Evolutionary conservation across 1,139 yeast genomes (phyloP).

Genomic region (Hansenula sp.): DNA sequence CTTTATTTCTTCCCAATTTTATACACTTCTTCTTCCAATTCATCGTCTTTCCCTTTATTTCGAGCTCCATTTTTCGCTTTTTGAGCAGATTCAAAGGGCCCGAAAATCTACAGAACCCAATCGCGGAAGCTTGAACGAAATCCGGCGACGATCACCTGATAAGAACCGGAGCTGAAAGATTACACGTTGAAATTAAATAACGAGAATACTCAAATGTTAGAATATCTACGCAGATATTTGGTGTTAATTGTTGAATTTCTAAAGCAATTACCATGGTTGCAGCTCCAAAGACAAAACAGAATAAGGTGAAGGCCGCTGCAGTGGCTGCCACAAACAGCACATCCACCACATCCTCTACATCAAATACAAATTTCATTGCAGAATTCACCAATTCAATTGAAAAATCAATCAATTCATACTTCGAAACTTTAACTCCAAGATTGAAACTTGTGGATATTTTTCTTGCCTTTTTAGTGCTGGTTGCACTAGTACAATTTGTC

Average conservation of each 20-base stretch:
- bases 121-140: too few relatives aligned
- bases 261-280: neutral
- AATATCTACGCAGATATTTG: too few relatives aligned
- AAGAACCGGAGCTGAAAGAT: too few relatives aligned
- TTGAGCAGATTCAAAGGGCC: too few relatives aligned
- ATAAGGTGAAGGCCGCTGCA: conserved; percentile 1
- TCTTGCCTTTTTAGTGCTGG: conserved; percentile 64
- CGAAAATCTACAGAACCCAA: too few relatives aligned
- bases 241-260: neutral
- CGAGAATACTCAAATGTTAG: neutral
- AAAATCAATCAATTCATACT: conserved; percentile 46
- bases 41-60: neutral
- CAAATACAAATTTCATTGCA: conserved; percentile 14
- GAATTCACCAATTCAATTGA: conserved; percentile 48
- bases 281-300: neutral
- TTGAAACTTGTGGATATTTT: conserved; percentile 74
- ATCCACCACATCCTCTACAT: neutral
- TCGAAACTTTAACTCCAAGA: conserved; percentile 28
- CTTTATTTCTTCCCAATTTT: too few relatives aligned
- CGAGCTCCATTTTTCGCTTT: too few relatives aligned
- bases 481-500: conserved; percentile 76
- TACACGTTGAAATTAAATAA: neutral
- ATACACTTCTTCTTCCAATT: too few relatives aligned
- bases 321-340: neutral
- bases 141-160: too few relatives aligned